Evolutionary conservation across 768 basidiomycete species (phyloP).

Genomic region (Boletus subparvulus): DNA sequence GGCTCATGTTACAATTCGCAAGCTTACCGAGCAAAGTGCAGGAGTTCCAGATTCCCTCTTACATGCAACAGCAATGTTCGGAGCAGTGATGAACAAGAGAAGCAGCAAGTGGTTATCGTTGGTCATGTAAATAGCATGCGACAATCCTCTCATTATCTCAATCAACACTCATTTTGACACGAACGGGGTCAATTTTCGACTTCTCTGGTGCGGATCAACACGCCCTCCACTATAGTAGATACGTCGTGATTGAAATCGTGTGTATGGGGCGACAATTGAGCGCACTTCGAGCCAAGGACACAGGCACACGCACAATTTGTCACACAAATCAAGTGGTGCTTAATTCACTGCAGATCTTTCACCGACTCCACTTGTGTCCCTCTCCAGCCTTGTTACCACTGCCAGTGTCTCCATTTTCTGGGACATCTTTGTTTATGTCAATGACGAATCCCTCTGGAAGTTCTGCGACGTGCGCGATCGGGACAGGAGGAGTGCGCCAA

Average conservation of each 20-base stretch:
- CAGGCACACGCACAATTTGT: too few relatives aligned
- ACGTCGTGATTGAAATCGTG: not conserved
- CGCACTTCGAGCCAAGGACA: not conserved
- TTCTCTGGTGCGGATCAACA: not conserved
- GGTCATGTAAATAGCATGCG: slow-evolving; percentile 10
- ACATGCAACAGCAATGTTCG: slow-evolving; percentile 35
- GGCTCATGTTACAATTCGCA: slow-evolving; percentile 42
- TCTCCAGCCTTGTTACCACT: slow-evolving; percentile 35
- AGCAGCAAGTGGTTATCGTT: slow-evolving; percentile 15
- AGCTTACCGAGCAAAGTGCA: slow-evolving; percentile 37
- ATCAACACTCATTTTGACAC: not conserved
- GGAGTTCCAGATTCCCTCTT: slow-evolving; percentile 35
- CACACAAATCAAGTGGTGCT: too few relatives aligned
- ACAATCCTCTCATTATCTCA: not conserved
- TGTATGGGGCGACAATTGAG: slow-evolving; percentile 2
- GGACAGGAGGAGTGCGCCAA: slow-evolving; percentile 8
- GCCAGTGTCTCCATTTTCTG: slow-evolving; percentile 23
- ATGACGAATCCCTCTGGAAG: slow-evolving; percentile 19
- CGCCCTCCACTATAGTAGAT: not conserved
- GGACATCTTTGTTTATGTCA: slow-evolving; percentile 22
- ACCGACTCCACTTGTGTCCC: slow-evolving; percentile 35
- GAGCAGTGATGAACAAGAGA: slow-evolving; percentile 29
- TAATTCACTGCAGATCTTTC: slow-evolving; percentile 1
- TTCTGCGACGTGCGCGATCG: slow-evolving; percentile 19
- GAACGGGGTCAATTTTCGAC: not conserved